Conservation (phyloP, 768 basidiomycete species). For the Clitopilus passeckerianus region DNA sequence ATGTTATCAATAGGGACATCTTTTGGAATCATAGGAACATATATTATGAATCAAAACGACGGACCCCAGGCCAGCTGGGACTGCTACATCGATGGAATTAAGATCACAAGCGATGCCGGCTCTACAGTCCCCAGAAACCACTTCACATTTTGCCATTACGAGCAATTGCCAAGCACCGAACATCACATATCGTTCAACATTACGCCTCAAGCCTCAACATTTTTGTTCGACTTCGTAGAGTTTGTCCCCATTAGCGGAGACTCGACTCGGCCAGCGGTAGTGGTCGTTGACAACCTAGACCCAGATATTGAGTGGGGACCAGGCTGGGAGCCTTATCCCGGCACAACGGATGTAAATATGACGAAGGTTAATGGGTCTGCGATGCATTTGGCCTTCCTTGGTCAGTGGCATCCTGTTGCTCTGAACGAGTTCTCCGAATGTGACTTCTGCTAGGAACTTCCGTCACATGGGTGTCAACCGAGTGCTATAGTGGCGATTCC, state of each 20-base stretch:
- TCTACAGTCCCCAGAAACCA: background rate
- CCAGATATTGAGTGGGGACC: constrained; percentile 6
- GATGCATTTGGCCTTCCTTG: background rate
- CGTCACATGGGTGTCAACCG: background rate
- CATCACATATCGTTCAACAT: background rate
- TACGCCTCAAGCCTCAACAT: background rate
- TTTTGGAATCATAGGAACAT: background rate
- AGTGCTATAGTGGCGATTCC: background rate
- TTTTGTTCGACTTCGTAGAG: constrained; percentile 4
- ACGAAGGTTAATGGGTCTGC: background rate
- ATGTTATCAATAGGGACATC: background rate
- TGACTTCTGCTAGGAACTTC: background rate
- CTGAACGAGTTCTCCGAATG: background rate
- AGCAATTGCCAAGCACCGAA: background rate
- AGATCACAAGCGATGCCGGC: background rate
- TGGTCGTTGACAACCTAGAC: background rate
- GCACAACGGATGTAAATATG: background rate
- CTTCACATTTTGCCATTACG: background rate
- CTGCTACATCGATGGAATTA: background rate
- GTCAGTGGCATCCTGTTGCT: background rate
- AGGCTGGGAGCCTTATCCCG: background rate
- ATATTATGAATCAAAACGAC: background rate
- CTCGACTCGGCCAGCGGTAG: background rate
- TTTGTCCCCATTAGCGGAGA: background rate
- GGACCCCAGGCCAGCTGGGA: background rate